Conservation (phyloP, 129 eudicot species). For the Tagetes patula region DNA sequence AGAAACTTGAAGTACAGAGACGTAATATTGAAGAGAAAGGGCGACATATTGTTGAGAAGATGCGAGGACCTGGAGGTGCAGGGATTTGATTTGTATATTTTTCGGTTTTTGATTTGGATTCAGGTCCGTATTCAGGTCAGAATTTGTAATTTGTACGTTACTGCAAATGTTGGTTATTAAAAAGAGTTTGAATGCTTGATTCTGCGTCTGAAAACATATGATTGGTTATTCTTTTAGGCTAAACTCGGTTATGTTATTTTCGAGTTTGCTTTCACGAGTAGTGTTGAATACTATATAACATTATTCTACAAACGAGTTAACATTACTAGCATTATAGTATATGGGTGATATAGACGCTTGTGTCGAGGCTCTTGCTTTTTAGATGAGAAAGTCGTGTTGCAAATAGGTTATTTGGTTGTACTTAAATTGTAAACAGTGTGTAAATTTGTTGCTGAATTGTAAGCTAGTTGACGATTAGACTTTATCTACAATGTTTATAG, state of each 20-base stretch:
- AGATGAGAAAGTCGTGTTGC: no score
- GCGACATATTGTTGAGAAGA: constrained; percentile 70
- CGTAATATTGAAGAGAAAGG: constrained; percentile 73
- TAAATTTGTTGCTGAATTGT: no score
- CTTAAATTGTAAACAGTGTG: no score
- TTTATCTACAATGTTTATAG: no score
- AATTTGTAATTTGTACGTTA: background rate
- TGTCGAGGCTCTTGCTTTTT: no score
- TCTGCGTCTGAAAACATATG: constrained; percentile 3
- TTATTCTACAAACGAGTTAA: no score
- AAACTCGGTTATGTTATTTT: background rate
- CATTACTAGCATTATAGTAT: no score
- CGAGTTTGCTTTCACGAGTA: background rate
- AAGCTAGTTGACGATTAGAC: no score
- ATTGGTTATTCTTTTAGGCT: constrained; percentile 3
- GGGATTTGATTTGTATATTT: constrained; percentile 6
- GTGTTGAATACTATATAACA: background rate
- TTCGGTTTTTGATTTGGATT: background rate
- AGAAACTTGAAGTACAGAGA: constrained; percentile 77
- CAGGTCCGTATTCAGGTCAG: background rate
- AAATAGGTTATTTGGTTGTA: no score
- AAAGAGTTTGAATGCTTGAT: constrained; percentile 2
- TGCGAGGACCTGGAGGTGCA: constrained; percentile 46
- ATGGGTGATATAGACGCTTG: no score
- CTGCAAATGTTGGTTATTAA: background rate